Evolutionary conservation across 257 asterid species (phyloP), one percentile per base, ranked within the genome.

Genomic region (Solanum ossicruentum): DNA sequence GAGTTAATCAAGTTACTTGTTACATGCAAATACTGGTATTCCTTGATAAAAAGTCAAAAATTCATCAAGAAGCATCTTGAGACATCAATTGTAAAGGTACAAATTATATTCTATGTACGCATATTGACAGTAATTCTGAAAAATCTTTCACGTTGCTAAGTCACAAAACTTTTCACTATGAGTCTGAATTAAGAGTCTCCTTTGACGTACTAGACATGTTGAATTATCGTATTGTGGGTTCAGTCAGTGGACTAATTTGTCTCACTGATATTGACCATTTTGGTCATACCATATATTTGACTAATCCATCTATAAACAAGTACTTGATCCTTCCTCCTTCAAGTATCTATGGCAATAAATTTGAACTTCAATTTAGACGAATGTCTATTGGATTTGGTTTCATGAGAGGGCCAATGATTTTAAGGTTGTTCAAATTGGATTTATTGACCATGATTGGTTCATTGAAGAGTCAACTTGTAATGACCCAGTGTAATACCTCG

Each of bases 321-420:
- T 23, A 23, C 70, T 61, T 23, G 39, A 61, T 61, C 16, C 36
- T 61, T 6, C 39, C 70, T 39, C 70, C 15, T 23, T 61, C 39
- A 23, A 61, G 5, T 23, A 61, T 61, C 23, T 23, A 23, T 61
- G 23, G 79, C 66, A 51, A n/a, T 13, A 17, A 41, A 7, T 21
- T 6, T 9, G 77, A 47, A 12, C 65, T 57, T 17, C 41, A 21
- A 9, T 15, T 21, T 43, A 9, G 15, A 10, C 4, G 7, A 17
- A 1, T 39, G 7, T 17, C 23, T 26, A 3, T 63, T 18, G 88
- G 88, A 8, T 72, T 88, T 72, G 90, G 87, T 8, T 85, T 54
- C 65, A 80, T 60, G 60, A 66, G 6, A 56, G 43, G 11, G 28
- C 51, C 5, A 26, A 84, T 23, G 87, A 80, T 49, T 84, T 79